Evolutionary conservation across 2,329 filamentous ascomycete genomes (phyloP), one percentile per base, ranked within the genome.

Genomic region (Myriosclerotinia curreyana): DNA sequence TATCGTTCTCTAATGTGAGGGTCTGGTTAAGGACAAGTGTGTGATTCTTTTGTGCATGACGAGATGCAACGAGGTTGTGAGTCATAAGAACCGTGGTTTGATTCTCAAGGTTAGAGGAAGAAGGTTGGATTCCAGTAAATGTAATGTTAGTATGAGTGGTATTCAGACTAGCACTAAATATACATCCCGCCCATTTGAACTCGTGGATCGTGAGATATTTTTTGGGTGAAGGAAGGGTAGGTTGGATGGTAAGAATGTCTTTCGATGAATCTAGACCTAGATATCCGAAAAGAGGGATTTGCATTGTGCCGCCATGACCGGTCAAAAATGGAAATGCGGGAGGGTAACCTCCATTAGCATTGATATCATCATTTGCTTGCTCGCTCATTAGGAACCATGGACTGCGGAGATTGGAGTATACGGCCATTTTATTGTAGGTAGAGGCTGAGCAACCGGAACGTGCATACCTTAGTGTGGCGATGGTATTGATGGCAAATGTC

Each of bases 371-470:
- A 38, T 84, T 74, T 55, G 87, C 76, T 71, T 90, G 87, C 71
- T 91, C 88, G 0, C 86, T 89, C 71, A 88, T 85, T 68, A 90
- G 86, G 75, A 84, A 90, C 81, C 86, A 91, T 0, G 88, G 88
- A 0, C 81, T 83, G 12, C 88, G 81, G 2, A 82, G 76, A 69
- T 91, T 90, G 0, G 87, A 86, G 44, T 83, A 78, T 46, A 80
- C 84, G 0, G 84, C 83, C 66, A 87, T 84, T 38, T 88, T 79
- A 8, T 84, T 80, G 71, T 90, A 90, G 0, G 87, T 90, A 71
- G 85, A 89, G 3, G 84, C 82, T 0, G 86, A 84, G 74, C 88
- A 91, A 5, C 88, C 87, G 0, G 85, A 87, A 0, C 82, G 82
- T 1, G 84, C 86, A n/a, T 89, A 79, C 61, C 84, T 80, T 65